Conservation (phyloP, 768 basidiomycete genomes). For the Calocera cornea region DNA sequence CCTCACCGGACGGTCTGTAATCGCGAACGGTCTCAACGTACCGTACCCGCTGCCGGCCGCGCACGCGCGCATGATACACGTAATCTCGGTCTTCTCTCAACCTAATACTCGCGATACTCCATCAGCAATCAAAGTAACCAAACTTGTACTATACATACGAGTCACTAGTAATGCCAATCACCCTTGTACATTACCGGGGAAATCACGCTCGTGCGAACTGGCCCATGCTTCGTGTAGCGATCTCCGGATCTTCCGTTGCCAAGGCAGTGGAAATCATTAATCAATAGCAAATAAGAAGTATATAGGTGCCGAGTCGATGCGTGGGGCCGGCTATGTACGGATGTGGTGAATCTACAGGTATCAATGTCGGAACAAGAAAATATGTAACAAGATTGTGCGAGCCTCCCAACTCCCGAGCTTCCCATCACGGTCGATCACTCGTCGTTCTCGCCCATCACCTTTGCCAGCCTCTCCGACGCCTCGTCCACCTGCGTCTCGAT, state of each 20-base stretch:
- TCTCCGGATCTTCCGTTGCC: background rate
- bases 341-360: background rate
- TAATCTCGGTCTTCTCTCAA: background rate
- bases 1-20: slow-evolving; percentile 1
- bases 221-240: background rate
- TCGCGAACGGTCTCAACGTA: background rate
- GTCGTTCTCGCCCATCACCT: slow-evolving; percentile 42
- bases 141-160: background rate
- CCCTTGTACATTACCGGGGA: background rate
- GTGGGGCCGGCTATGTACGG: background rate
- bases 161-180: background rate
- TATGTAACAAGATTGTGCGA: background rate
- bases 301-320: background rate
- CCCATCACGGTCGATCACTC: background rate
- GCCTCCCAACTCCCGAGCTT: background rate
- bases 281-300: background rate
- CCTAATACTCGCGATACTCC: background rate
- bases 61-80: background rate
- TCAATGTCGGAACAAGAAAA: background rate
- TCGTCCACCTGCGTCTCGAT: slow-evolving; percentile 52
- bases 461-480: slow-evolving; percentile 55
- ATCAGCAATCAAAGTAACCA: background rate
- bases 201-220: background rate
- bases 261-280: background rate
- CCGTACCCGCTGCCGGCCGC: background rate